Conservation (phyloP, 2,329 filamentous ascomycete genomes). For the Raffaelea deltoideospora region DNA sequence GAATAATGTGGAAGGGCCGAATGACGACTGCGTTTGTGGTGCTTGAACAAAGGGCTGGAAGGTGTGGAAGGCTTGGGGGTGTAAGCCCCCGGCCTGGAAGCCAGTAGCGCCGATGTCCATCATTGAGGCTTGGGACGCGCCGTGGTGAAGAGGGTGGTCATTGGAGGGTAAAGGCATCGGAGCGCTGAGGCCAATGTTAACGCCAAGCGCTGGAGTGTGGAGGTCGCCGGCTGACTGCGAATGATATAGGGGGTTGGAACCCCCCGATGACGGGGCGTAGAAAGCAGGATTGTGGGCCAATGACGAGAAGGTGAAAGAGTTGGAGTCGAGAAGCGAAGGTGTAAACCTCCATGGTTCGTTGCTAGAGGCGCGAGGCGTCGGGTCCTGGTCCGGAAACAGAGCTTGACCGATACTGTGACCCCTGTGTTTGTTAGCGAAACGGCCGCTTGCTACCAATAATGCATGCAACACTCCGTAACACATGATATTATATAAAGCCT, state of each 20-base stretch:
- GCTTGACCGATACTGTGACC: constrained; percentile 23
- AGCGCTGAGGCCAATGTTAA: constrained; percentile 65
- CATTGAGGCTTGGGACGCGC: constrained; percentile 25
- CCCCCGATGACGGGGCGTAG: constrained; percentile 77
- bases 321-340: constrained; percentile 75
- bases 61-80: constrained; percentile 37
- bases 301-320: constrained; percentile 62
- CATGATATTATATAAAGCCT: neutral
- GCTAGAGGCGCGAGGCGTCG: constrained; percentile 57
- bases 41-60: constrained; percentile 57
- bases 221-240: constrained; percentile 73
- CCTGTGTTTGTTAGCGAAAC: constrained; percentile 30
- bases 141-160: constrained; percentile 46
- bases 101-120: constrained; percentile 46
- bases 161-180: constrained; percentile 67
- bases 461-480: neutral
- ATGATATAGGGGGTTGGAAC: constrained; percentile 67
- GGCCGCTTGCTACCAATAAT: no score
- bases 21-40: constrained; percentile 41
- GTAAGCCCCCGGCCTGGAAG: constrained; percentile 40
- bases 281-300: constrained; percentile 73
- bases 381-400: constrained; percentile 55
- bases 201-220: constrained; percentile 62
- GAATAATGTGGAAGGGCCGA: constrained; percentile 65
- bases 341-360: constrained; percentile 80